These are phyloP conservation scores for Ormosia emarginata DNA, from an alignment of 306 rosid species.

Conservation along the genomic window DNA sequence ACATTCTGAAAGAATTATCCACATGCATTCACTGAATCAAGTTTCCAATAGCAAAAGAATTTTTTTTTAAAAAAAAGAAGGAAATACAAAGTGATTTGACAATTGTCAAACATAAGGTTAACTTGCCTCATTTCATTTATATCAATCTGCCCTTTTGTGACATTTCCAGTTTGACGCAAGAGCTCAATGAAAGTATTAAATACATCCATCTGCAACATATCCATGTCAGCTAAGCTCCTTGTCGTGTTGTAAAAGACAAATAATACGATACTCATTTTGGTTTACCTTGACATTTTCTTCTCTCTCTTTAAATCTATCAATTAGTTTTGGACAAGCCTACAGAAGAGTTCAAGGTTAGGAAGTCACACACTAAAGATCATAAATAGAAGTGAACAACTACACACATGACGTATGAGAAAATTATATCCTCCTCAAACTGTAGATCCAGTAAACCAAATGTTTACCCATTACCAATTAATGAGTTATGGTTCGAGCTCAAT, in stretches of 20 bases:
- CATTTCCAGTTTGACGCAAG: slow-evolving; percentile 97
- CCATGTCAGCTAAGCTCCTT: slow-evolving; percentile 34
- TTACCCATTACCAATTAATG: neutral
- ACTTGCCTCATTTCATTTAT: slow-evolving; percentile 79
- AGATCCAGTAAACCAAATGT: neutral
- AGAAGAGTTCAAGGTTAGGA: slow-evolving; percentile 18
- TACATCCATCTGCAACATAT: slow-evolving; percentile 84
- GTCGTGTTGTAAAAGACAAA: neutral
- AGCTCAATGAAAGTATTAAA: slow-evolving; percentile 93
- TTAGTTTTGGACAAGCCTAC: slow-evolving; percentile 97
- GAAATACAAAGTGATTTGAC: neutral
- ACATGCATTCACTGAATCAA: neutral
- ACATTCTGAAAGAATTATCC: neutral
- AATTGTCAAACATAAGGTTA: slow-evolving; percentile 17
- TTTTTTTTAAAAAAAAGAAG: neutral
- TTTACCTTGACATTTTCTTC: slow-evolving; percentile 97
- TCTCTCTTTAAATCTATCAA: slow-evolving; percentile 96
- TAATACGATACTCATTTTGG: neutral
- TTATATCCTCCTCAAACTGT: neutral
- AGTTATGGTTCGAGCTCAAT: neutral
- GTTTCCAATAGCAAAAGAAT: neutral
- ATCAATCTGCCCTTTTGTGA: slow-evolving; percentile 90
- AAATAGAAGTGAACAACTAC: neutral
- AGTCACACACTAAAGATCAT: slow-evolving; percentile 13
- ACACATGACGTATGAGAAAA: neutral